Evolutionary conservation across 139 green algal species (phyloP).

Genomic region (Coelastrella sp.): DNA sequence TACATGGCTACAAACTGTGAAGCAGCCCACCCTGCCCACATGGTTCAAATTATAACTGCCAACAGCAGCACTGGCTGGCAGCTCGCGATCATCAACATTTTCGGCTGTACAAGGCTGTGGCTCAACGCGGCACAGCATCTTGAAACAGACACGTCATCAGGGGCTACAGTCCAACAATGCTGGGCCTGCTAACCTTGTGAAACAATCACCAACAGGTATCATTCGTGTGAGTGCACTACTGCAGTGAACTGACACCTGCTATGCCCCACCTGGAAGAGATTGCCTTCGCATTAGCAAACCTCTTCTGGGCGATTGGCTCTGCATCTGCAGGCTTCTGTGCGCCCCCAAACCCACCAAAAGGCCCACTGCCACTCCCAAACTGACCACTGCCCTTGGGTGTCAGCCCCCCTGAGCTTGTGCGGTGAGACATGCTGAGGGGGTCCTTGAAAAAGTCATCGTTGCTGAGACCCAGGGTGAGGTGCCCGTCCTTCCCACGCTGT

Average conservation of each 20-base stretch:
- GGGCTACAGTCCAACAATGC: too few relatives aligned
- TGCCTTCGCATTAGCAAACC: conserved; percentile 91
- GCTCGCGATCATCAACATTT: too few relatives aligned
- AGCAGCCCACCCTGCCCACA: too few relatives aligned
- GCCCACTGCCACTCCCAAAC: neutral
- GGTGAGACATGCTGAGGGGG: conserved; percentile 49
- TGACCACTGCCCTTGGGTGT: conserved; percentile 8
- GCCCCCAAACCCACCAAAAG: neutral
- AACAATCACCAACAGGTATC: too few relatives aligned
- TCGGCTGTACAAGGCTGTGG: too few relatives aligned
- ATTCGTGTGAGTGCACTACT: too few relatives aligned
- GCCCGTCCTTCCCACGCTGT: conserved; percentile 86
- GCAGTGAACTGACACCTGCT: neutral
- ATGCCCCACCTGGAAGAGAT: conserved; percentile 74
- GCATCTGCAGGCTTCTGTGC: conserved; percentile 30
- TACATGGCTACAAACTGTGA: too few relatives aligned
- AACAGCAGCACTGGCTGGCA: too few relatives aligned
- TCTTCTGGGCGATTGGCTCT: conserved; percentile 68
- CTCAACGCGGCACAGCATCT: too few relatives aligned
- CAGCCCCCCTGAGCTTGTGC: neutral
- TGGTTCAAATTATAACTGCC: too few relatives aligned
- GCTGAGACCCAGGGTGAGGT: conserved; percentile 72
- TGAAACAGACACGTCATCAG: too few relatives aligned
- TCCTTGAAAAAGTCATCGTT: conserved; percentile 75
- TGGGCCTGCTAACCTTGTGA: too few relatives aligned